phyloP scores from a whole-genome alignment of 2,329 filamentous ascomycete genomes.

The Fusarium nanum region DNA sequence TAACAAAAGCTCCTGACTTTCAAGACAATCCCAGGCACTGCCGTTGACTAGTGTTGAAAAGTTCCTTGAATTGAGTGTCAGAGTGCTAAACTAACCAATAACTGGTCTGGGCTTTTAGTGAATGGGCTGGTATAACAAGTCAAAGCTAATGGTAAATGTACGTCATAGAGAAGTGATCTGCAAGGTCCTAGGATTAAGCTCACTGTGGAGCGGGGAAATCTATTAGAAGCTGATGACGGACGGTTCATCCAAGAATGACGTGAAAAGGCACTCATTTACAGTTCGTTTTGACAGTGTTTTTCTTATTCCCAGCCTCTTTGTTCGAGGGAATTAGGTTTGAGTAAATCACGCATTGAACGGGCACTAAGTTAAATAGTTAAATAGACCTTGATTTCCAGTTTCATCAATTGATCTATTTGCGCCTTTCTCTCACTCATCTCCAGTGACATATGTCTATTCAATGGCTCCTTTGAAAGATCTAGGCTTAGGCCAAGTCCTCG shows the following conservation, averaged over 20 bases:
- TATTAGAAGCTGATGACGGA: conserved; percentile 24
- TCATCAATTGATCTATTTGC: not conserved
- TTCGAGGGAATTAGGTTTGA: not conserved
- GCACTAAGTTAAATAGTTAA: conserved; percentile 4
- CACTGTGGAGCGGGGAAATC: conserved; percentile 15
- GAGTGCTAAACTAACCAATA: conserved; percentile 24
- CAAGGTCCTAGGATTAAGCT: conserved; percentile 14
- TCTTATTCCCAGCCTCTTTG: conserved; percentile 11
- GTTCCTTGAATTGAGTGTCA: conserved; percentile 24
- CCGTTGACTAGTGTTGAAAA: conserved; percentile 18
- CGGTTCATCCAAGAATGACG: not conserved
- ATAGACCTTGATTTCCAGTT: not conserved
- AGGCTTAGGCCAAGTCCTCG: conserved; percentile 27
- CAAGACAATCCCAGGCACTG: conserved; percentile 28
- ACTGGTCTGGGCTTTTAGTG: not conserved
- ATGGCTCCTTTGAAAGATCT: conserved; percentile 37
- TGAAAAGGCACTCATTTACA: conserved; percentile 4
- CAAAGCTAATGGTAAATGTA: not conserved
- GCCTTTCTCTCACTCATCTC: not conserved
- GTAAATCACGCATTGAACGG: conserved; percentile 4
- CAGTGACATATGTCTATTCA: not conserved
- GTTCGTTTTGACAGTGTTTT: not conserved
- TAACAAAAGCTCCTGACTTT: conserved; percentile 17
- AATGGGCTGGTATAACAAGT: not conserved
- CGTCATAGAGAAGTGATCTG: conserved; percentile 2